Percentiles rank a stretch among this genome's conserved stretches.
These are phyloP conservation scores for Volvox carteri DNA, from an alignment of 163 green algal species.

Conservation along the genomic window DNA sequence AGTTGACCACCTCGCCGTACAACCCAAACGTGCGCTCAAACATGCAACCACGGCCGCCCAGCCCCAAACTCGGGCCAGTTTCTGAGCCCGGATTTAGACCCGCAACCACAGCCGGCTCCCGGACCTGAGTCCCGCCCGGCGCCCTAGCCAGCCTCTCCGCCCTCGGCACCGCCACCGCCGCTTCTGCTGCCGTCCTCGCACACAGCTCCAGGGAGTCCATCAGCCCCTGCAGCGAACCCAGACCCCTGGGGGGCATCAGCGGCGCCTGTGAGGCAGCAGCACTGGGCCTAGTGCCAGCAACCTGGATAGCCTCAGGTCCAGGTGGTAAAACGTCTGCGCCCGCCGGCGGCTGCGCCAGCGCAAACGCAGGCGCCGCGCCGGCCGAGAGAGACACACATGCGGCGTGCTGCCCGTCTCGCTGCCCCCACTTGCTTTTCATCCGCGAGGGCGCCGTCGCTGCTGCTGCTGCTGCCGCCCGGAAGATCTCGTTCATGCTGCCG, in stretches of 20 bases:
- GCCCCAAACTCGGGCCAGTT: neutral
- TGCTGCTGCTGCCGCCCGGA: no score
- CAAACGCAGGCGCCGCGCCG: neutral
- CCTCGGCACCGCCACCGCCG: neutral
- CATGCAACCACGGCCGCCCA: neutral
- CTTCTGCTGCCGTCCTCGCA: neutral
- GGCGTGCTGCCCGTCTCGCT: neutral
- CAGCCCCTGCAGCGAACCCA: neutral
- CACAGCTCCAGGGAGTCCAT: constrained; percentile 20
- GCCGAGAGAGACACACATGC: neutral
- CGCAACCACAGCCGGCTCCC: no score
- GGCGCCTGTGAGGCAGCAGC: neutral
- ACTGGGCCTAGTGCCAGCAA: no score
- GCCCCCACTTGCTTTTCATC: neutral
- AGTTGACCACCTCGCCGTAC: constrained; percentile 27
- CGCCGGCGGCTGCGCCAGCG: neutral
- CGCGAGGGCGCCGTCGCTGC: neutral
- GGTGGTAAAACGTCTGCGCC: no score
- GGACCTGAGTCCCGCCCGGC: neutral
- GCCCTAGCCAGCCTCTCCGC: no score
- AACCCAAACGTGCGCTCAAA: constrained; percentile 33
- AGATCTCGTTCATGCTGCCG: neutral
- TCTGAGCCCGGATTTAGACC: no score
- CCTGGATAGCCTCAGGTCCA: no score
- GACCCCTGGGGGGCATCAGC: neutral